Conservation (phyloP, 352 stramenopile genomes). For the Globisporangium emineosum region DNA sequence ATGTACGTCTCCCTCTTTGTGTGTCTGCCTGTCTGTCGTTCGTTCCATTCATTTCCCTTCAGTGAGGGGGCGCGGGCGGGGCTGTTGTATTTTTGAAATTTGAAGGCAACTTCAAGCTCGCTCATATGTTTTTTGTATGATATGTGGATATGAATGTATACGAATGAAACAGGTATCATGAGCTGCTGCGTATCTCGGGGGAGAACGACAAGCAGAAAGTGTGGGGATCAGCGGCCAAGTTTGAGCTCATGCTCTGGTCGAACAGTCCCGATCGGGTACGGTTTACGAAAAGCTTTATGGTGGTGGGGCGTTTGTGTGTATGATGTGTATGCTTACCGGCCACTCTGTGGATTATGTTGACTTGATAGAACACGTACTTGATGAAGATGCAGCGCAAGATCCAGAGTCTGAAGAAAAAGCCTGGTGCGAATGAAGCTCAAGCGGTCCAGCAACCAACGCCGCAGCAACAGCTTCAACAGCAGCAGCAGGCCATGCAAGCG, state of each 20-base stretch:
- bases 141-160: background rate
- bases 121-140: background rate
- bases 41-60: background rate
- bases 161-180: slow-evolving; percentile 65
- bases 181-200: slow-evolving; percentile 77
- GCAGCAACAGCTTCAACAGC: slow-evolving; percentile 25
- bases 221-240: slow-evolving; percentile 82
- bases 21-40: background rate
- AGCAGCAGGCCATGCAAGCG: slow-evolving; percentile 33
- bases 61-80: background rate
- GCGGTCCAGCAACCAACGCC: slow-evolving; percentile 19
- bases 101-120: background rate
- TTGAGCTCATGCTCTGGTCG: slow-evolving; percentile 85
- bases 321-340: background rate
- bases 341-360: background rate
- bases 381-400: slow-evolving; percentile 86
- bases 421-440: slow-evolving; percentile 31
- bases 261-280: slow-evolving; percentile 65
- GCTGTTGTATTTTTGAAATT: slow-evolving; percentile 9
- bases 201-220: slow-evolving; percentile 85
- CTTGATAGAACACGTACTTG: slow-evolving; percentile 66
- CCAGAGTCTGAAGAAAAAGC: slow-evolving; percentile 73
- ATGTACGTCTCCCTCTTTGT: slow-evolving; percentile 48
- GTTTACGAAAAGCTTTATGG: background rate
- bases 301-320: background rate